These are phyloP conservation scores for Solanum hybrid DNA, from an alignment of 305 asterid genomes.

Conservation along the genomic window DNA sequence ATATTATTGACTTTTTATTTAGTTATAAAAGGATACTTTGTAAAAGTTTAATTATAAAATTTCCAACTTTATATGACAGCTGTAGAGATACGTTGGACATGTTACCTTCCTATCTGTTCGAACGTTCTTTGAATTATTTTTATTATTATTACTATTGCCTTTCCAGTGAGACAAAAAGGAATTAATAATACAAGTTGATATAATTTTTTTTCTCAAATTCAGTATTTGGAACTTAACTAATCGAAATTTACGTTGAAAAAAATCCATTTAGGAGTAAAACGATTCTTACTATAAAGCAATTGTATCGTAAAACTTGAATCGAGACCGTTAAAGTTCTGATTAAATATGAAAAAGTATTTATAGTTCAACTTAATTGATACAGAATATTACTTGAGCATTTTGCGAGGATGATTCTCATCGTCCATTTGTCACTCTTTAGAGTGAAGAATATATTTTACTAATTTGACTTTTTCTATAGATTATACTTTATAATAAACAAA, in stretches of 20 bases:
- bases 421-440: not conserved
- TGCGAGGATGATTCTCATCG: not conserved
- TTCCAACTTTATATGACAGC: not conserved
- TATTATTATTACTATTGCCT: not conserved
- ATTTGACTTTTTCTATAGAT: not conserved
- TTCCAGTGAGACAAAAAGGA: not conserved
- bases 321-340: accelerated
- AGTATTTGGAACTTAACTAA: not conserved
- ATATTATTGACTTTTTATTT: not conserved
- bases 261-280: not conserved
- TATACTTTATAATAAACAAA: not conserved
- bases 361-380: not conserved
- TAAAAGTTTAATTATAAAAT: not conserved
- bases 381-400: not conserved
- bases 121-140: not conserved
- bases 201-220: not conserved
- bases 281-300: too few relatives aligned
- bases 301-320: not conserved
- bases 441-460: not conserved
- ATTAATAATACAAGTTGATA: not conserved
- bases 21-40: not conserved
- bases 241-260: not conserved
- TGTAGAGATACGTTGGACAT: not conserved
- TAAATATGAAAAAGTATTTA: not conserved
- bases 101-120: not conserved